Conservation (phyloP, 2,329 filamentous ascomycete species). For the Teratosphaeria zuluensis region DNA sequence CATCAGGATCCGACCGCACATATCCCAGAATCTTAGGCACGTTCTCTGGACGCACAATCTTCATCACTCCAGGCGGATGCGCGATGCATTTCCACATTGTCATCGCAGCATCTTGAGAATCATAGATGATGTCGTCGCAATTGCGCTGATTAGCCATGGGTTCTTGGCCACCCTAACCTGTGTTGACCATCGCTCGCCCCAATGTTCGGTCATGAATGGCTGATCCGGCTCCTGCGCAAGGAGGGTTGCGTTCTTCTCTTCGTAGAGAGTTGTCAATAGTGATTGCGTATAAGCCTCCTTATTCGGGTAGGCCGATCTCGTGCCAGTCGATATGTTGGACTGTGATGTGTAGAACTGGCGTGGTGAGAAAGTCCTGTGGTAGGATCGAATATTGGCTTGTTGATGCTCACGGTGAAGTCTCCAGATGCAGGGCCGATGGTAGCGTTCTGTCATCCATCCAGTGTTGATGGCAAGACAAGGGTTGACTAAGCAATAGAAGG, state of each 20-base stretch:
- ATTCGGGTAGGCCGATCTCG: conserved; percentile 42
- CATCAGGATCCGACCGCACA: too few species aligned
- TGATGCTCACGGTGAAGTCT: neutral
- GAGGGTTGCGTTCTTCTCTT: conserved; percentile 50
- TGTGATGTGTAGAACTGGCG: conserved; percentile 37
- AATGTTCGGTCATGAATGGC: conserved; percentile 40
- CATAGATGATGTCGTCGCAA: conserved; percentile 70
- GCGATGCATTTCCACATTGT: too few species aligned
- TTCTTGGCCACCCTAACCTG: conserved; percentile 52
- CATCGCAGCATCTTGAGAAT: conserved; percentile 34
- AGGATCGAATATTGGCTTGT: conserved; percentile 6
- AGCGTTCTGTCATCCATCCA: neutral
- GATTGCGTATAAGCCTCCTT: conserved; percentile 47
- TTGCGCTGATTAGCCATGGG: conserved; percentile 52
- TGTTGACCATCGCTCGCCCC: conserved; percentile 60
- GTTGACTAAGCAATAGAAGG: too few species aligned
- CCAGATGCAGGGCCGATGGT: neutral
- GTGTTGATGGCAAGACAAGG: too few species aligned
- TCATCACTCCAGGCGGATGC: too few species aligned
- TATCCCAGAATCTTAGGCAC: too few species aligned
- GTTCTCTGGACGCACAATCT: too few species aligned
- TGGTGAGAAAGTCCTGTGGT: conserved; percentile 40
- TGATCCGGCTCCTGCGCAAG: conserved; percentile 45
- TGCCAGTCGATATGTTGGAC: conserved; percentile 46
- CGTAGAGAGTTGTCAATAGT: conserved; percentile 56